Evolutionary conservation across 192 early-diverging fungal genomes (phyloP), one percentile per base, ranked within the genome.

Genomic region (Gaertneriomyces semiglobifer): DNA sequence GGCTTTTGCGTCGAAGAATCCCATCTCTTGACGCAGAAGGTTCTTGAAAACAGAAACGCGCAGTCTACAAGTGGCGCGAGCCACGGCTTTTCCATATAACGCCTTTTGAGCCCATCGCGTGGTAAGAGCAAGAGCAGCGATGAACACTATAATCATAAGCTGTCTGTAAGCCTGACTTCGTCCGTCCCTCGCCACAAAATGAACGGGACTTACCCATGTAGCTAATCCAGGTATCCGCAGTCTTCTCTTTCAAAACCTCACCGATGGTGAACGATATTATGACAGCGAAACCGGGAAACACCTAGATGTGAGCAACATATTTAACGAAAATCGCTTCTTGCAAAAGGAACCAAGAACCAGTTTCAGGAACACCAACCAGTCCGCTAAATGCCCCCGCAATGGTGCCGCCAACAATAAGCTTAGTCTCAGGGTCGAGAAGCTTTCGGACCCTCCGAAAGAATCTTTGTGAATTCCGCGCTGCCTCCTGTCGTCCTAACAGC

Each of bases 1-100:
- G 11, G 38, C 18, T 1, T 62, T 60, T 39, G 20, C 12, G 25
- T 68, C 66, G 50, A 68, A 68, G 66, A 68, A 68, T 50, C 66
- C 66, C n/a, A 67, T 44, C 19, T 68, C 66, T 19, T 68, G 66
- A 5, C 59, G 16, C 16, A 65, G 33, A 11, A 65, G 47, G 39
- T 62, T 62, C 47, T 52, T 10, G 45, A 68, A 62, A 8, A 53
- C 48, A 9, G 48, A 12, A 9, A 62, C 20, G 16, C 66, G 57
- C 9, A 51, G 9, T 16, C 20, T 53, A 44, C n/a, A 6, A n/a
- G 60, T 62, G 5, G 52, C 45, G 47, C 8, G 8, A 20, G 57
- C 59, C 14, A 38, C 48, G 16, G 40, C 66, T n/a, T 51, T 56
- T 4, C 64, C 64, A 44, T 41, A 66, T 11, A 44, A 9, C 4